Conservation (phyloP, 1,284 basidiomycete species). For the Garcileccinum viscosum region DNA sequence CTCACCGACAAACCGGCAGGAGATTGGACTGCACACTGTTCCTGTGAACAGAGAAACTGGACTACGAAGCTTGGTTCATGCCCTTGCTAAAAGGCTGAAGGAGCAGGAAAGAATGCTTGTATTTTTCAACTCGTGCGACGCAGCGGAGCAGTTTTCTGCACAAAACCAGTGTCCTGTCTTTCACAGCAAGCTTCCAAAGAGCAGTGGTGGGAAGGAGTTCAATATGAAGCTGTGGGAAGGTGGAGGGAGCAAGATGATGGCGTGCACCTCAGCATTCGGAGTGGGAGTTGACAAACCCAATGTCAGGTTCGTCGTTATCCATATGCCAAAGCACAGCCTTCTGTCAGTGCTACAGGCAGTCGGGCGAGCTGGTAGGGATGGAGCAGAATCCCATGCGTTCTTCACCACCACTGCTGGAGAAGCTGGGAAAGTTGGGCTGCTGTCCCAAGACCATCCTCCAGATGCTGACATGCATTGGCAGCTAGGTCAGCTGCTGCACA, state of each 20-base stretch:
- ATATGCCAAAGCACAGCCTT: not conserved
- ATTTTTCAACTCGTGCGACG: constrained; percentile 5
- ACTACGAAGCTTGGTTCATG: not conserved
- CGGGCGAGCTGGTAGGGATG: constrained; percentile 10
- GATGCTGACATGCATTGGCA: not conserved
- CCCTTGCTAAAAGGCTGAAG: not conserved
- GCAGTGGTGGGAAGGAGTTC: not conserved
- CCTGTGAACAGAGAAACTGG: not conserved
- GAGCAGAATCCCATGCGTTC: constrained; percentile 10
- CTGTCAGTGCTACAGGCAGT: not conserved
- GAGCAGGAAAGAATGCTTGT: constrained; percentile 8
- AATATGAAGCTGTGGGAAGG: not conserved
- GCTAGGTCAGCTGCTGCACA: not conserved
- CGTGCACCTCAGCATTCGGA: constrained; percentile 8
- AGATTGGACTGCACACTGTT: constrained; percentile 11
- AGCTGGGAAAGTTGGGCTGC: not conserved
- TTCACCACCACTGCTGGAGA: constrained; percentile 2
- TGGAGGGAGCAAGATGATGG: constrained; percentile 8
- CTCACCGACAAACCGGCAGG: constrained; percentile 1
- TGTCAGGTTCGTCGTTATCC: constrained; percentile 4
- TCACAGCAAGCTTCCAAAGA: constrained; percentile 4
- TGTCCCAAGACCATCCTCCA: not conserved
- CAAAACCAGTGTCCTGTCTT: constrained; percentile 2
- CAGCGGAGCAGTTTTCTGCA: not conserved
- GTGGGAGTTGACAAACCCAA: not conserved